A percentile compares a stretch with the other conserved stretches of the same genome.
Conservation (phyloP, 1,284 basidiomycete species). For the Austroboletus olivaceoglutinosus region DNA sequence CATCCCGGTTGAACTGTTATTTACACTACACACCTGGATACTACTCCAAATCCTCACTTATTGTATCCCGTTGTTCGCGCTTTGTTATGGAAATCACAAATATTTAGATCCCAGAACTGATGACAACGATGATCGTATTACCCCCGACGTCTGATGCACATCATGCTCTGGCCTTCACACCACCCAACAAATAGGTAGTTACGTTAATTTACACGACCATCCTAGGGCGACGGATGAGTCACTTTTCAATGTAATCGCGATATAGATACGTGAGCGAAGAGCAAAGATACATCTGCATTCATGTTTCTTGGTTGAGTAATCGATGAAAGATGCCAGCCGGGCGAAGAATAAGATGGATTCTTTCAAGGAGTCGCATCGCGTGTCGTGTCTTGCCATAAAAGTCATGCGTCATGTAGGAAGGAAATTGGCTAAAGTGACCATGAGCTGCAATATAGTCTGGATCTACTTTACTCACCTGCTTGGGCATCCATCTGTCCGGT, state of each 20-base stretch:
- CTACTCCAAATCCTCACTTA: constrained; percentile 23
- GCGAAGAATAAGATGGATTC: constrained; percentile 4
- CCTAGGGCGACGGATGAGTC: constrained; percentile 16
- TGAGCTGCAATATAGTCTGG: constrained; percentile 11
- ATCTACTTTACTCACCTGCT: constrained; percentile 44
- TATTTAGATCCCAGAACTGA: constrained; percentile 14
- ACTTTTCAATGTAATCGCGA: constrained; percentile 25
- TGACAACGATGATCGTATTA: background rate
- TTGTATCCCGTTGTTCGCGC: constrained; percentile 27
- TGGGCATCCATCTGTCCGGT: constrained; percentile 54
- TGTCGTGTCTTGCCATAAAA: constrained; percentile 3
- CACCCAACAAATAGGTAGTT: constrained; percentile 25
- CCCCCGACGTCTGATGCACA: constrained; percentile 1
- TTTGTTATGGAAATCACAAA: constrained; percentile 9
- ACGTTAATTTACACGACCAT: constrained; percentile 33
- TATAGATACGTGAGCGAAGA: constrained; percentile 34
- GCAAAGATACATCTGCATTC: constrained; percentile 27
- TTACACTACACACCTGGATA: constrained; percentile 6
- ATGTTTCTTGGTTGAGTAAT: constrained; percentile 17
- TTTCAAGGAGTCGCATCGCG: background rate
- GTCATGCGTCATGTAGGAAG: constrained; percentile 28
- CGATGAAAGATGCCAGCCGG: constrained; percentile 10
- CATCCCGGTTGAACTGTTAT: constrained; percentile 10
- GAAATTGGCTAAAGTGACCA: constrained; percentile 38
- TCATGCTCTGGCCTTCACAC: background rate